Evolutionary conservation across 2,329 filamentous ascomycete species (phyloP).

Genomic region (Phaeosphaeria sp.): DNA sequence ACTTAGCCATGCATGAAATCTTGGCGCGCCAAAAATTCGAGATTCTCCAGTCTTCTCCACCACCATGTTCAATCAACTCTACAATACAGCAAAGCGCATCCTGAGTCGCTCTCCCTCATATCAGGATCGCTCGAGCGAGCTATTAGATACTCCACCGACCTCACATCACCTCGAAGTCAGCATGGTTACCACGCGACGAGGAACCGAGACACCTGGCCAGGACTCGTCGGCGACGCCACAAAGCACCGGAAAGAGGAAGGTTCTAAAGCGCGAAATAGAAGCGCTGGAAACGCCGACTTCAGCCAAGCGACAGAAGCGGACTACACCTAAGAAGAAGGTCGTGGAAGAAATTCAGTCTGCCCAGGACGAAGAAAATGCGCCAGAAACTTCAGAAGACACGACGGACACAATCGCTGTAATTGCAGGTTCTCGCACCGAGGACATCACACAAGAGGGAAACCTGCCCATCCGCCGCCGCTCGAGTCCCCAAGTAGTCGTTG

Average conservation of each 20-base stretch:
- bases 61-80: slow-evolving; percentile 42
- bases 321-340: slow-evolving; percentile 19
- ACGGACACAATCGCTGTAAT: slow-evolving; percentile 17
- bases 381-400: slow-evolving; percentile 16
- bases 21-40: slow-evolving; percentile 34
- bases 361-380: slow-evolving; percentile 7
- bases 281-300: slow-evolving; percentile 37
- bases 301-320: slow-evolving; percentile 35
- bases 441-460: slow-evolving; percentile 11
- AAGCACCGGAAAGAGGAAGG: slow-evolving; percentile 30
- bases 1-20: slow-evolving; percentile 23
- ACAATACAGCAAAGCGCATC: slow-evolving; percentile 37
- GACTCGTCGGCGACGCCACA: slow-evolving; percentile 27
- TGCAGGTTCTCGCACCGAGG: background rate
- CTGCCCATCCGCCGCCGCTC: slow-evolving; percentile 28
- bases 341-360: slow-evolving; percentile 11
- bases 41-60: slow-evolving; percentile 7
- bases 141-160: slow-evolving; percentile 16
- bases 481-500: slow-evolving; percentile 32
- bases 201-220: slow-evolving; percentile 33
- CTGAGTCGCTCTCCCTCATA: slow-evolving; percentile 40
- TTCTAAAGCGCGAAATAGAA: slow-evolving; percentile 39
- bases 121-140: slow-evolving; percentile 27
- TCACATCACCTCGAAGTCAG: slow-evolving; percentile 16
- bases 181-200: slow-evolving; percentile 47